Conservation (phyloP, 2,329 filamentous ascomycete genomes). For the Xylaria sp. region DNA sequence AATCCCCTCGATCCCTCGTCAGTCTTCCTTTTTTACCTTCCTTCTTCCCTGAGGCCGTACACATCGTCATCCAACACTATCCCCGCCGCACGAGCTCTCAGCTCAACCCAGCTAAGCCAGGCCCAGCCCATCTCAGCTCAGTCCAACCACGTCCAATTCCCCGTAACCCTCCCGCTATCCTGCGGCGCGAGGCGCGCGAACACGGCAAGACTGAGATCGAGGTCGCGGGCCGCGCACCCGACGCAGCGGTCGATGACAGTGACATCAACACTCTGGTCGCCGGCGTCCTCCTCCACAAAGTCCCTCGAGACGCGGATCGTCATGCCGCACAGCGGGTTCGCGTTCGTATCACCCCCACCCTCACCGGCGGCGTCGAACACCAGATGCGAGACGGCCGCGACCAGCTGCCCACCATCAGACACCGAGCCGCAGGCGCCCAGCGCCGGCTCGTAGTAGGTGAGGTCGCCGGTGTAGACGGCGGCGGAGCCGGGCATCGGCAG, state of each 20-base stretch:
- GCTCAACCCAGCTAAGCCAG: constrained; percentile 32
- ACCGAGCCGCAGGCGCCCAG: constrained; percentile 71
- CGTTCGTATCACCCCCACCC: constrained; percentile 57
- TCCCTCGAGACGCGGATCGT: constrained; percentile 64
- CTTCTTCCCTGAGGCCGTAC: too few relatives aligned
- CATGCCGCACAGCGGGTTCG: constrained; percentile 68
- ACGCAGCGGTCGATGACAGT: constrained; percentile 70
- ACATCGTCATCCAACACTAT: not conserved
- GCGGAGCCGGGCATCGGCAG: constrained; percentile 28
- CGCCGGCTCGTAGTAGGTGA: constrained; percentile 69
- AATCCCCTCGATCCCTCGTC: not conserved
- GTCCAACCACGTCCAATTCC: constrained; percentile 42
- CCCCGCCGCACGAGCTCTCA: not conserved
- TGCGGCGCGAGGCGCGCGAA: constrained; percentile 51
- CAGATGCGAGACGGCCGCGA: constrained; percentile 69
- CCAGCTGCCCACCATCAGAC: constrained; percentile 56
- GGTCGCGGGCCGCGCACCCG: constrained; percentile 48
- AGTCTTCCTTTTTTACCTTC: too few relatives aligned
- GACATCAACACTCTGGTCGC: constrained; percentile 52
- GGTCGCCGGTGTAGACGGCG: constrained; percentile 58
- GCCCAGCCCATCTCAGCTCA: constrained; percentile 40
- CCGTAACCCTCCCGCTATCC: constrained; percentile 43
- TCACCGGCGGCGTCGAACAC: constrained; percentile 63
- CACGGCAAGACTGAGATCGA: constrained; percentile 52
- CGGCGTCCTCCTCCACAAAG: constrained; percentile 43